These are phyloP conservation scores for Lichina pygmaea DNA, from an alignment of 495 filamentous ascomycete genomes.

Conservation along the genomic window DNA sequence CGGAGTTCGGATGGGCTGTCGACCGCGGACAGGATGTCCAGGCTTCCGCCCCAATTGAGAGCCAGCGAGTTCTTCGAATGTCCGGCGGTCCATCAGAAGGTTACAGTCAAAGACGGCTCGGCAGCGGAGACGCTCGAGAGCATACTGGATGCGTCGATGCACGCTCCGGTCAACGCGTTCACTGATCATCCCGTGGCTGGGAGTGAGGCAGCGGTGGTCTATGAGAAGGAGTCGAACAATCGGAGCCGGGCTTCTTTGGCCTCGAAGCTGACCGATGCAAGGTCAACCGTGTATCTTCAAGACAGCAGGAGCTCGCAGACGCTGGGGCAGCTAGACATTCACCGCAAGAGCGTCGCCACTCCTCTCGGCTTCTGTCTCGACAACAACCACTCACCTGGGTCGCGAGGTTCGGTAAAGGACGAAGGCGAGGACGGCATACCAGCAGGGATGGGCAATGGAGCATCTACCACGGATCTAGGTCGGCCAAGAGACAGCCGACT, in stretches of 20 bases:
- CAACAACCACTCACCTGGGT: not conserved
- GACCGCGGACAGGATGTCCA: conserved; percentile 15
- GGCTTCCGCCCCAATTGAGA: conserved; percentile 65
- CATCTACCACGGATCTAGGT: not conserved
- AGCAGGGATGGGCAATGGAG: too few relatives aligned
- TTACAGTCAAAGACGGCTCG: conserved; percentile 53
- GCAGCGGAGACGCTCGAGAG: conserved; percentile 75
- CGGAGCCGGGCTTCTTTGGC: not conserved
- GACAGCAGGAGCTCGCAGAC: conserved; percentile 2
- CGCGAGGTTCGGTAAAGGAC: conserved; percentile 1
- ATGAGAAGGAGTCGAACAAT: conserved; percentile 7
- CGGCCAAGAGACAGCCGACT: conserved; percentile 1
- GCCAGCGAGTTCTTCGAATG: conserved; percentile 79
- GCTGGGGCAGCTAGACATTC: not conserved
- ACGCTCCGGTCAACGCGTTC: conserved; percentile 79
- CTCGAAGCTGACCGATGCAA: not conserved
- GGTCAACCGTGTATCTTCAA: not conserved
- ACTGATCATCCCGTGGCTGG: conserved; percentile 79
- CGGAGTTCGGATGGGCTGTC: conserved; percentile 5
- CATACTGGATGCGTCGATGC: conserved; percentile 81
- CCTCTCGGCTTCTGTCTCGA: not conserved
- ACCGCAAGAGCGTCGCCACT: not conserved
- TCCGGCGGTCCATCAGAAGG: conserved; percentile 26
- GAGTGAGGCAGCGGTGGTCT: conserved; percentile 14
- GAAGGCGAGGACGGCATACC: not conserved